phyloP scores from a whole-genome alignment of 306 rosid species.

The Oemleria cerasiformis region DNA sequence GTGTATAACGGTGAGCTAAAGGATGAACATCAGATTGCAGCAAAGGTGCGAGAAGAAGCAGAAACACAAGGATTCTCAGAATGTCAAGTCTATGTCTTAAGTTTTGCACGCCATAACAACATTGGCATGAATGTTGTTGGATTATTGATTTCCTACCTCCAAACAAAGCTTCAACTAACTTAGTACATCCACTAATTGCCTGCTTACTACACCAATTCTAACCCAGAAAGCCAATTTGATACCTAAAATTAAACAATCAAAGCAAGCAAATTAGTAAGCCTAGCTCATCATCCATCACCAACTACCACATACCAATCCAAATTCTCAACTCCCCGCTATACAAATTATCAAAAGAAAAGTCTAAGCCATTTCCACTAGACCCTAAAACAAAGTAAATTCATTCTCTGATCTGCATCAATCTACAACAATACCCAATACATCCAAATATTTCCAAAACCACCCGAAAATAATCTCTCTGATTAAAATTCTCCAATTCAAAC shows the following conservation, averaged over 20 bases:
- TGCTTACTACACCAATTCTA: slow-evolving; percentile 20
- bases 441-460: slow-evolving; percentile 24
- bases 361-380: slow-evolving; percentile 12
- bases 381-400: slow-evolving; percentile 33
- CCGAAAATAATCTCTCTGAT: slow-evolving; percentile 29
- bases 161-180: neutral
- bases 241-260: slow-evolving; percentile 12
- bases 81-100: no score
- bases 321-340: slow-evolving; percentile 22
- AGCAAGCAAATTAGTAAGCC: slow-evolving; percentile 20
- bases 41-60: no score
- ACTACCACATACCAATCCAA: slow-evolving; percentile 22
- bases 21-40: no score
- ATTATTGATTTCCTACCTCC: slow-evolving; percentile 3
- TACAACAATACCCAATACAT: slow-evolving; percentile 31
- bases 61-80: no score
- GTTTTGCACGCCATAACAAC: no score
- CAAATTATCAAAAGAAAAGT: slow-evolving; percentile 16
- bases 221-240: slow-evolving; percentile 20
- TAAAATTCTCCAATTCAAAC: slow-evolving; percentile 13
- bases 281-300: slow-evolving; percentile 24
- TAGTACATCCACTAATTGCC: slow-evolving; percentile 15
- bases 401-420: slow-evolving; percentile 54
- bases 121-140: no score
- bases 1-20: no score